Base-by-base conservation (phyloP, 306 rosid genomes). In the Quercus cerris region DNA sequence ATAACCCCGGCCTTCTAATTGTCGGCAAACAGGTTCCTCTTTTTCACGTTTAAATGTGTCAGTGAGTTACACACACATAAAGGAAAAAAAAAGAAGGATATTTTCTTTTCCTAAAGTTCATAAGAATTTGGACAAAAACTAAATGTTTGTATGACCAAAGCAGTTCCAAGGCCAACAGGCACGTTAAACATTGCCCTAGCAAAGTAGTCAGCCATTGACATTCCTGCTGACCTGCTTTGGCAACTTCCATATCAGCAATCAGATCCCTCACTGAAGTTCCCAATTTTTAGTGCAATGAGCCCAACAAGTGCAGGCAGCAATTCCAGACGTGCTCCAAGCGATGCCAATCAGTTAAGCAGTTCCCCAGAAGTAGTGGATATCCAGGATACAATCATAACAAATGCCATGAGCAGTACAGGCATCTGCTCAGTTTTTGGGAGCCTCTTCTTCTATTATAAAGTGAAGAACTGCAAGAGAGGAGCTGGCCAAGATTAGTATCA, bases 161-260 rank as follows among this genome's bases (percentile, higher is more conserved):
- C 98, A 28, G 85, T 69, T 82, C 97, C 98, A 55, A 95, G 99
- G 70, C 98, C 99, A 15, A 95, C 84, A n/a, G 93, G 98, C 99
- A 95, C 93, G 88, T 95, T 95, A 68, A 95, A 95, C 99, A 93
- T 93, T 15, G 99, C 98, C 71, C 98, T 98, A 0, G 96, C 99
- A 76, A 95, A 95, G 87, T 98, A 95, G 13, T 97, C 97, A 2
- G 99, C 99, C 99, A 95, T 88, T 72, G 99, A 98, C 94, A 95
- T 86, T n/a, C 89, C 94, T 1, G 99, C 84, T 95, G 97, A 75
- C 98, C 98, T 8, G 98, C 97, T 88, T 93, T 95, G 55, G 99
- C 97, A 68, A 93, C 84, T 6, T 97, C 96, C 51, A 95, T 97
- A 80, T 95, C 98, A 25, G 98, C 99, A 56, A 91, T 98, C 27